phyloP scores from a whole-genome alignment of 148 eudicot genomes.

The Fallopia convolvulus region DNA sequence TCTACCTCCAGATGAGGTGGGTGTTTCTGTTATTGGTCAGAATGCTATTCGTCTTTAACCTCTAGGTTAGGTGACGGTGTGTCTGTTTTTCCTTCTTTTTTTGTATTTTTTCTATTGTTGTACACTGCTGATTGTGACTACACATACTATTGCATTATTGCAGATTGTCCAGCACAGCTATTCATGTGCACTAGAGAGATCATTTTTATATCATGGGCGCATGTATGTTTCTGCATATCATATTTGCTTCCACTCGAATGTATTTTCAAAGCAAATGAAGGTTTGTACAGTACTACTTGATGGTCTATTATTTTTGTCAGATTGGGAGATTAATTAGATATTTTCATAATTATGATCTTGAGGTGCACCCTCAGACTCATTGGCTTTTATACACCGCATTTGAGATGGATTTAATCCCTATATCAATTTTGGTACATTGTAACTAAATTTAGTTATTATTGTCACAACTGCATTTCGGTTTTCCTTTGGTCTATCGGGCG shows the following conservation, averaged over 20 bases:
- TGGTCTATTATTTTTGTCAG: background rate
- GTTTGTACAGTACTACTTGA: slow-evolving; percentile 22
- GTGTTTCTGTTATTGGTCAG: slow-evolving; percentile 4
- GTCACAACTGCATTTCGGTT: no score
- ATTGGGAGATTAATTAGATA: background rate
- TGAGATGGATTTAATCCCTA: no score
- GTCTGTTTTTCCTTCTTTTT: background rate
- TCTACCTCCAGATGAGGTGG: slow-evolving; percentile 80
- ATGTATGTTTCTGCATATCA: slow-evolving; percentile 87
- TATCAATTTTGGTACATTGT: no score
- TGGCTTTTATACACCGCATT: no score
- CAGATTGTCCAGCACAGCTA: slow-evolving; percentile 88
- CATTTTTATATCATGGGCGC: slow-evolving; percentile 94
- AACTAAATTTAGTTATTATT: no score
- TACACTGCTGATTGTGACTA: background rate
- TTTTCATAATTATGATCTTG: background rate
- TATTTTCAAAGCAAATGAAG: slow-evolving; percentile 94
- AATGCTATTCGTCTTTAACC: background rate
- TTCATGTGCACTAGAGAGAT: slow-evolving; percentile 94
- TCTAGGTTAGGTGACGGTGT: background rate
- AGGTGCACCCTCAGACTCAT: no score
- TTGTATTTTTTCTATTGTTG: background rate
- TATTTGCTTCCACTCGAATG: slow-evolving; percentile 95
- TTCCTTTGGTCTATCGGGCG: no score
- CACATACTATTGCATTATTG: slow-evolving; percentile 18